Evolutionary conservation across 768 basidiomycete species (phyloP).

Genomic region (Kwoniella sp.): DNA sequence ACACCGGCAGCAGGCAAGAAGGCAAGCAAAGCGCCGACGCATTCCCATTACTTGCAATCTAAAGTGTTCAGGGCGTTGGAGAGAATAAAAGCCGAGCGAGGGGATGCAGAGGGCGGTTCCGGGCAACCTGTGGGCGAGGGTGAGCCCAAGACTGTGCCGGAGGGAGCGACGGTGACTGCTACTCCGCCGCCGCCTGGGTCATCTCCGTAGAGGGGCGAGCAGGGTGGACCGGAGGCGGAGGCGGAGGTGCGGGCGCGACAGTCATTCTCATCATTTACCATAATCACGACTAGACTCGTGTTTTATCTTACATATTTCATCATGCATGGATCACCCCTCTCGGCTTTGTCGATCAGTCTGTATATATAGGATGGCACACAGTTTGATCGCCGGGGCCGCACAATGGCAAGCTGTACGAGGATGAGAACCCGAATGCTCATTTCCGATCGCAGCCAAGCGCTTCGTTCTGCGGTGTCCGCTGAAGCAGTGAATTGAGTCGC

Average conservation of each 20-base stretch:
- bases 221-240: background rate
- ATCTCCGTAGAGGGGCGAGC: background rate
- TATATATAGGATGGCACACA: no score
- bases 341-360: no score
- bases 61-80: constrained; percentile 95
- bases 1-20: constrained; percentile 52
- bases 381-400: no score
- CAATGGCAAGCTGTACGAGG: no score
- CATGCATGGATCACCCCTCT: constrained; percentile 7
- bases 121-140: background rate
- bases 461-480: no score
- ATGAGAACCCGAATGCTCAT: no score
- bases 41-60: constrained; percentile 93
- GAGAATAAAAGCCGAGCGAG: constrained; percentile 85
- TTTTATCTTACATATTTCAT: background rate
- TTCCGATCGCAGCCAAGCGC: no score
- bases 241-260: background rate
- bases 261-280: background rate
- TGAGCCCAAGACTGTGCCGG: background rate
- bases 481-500: no score
- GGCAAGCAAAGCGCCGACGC: constrained; percentile 40
- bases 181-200: constrained; percentile 18
- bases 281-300: background rate
- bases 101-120: constrained; percentile 38
- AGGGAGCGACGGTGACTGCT: constrained; percentile 12